Percentiles rank a stretch among this genome's conserved stretches.
These are phyloP conservation scores for Citrus sinensis DNA, from an alignment of 345 rosid genomes.

Conservation along the genomic window DNA sequence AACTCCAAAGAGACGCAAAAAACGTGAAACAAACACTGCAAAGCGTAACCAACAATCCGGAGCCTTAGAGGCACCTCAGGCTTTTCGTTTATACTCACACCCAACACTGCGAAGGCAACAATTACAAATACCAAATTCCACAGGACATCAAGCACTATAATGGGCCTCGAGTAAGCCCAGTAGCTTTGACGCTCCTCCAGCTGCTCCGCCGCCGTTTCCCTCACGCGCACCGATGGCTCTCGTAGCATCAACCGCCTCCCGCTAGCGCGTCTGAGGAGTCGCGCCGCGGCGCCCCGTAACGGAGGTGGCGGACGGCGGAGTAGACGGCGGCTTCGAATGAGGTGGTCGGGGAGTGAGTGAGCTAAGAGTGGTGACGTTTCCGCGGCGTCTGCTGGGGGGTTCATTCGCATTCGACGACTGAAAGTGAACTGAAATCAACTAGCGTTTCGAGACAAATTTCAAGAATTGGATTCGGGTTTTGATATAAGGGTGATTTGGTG, in stretches of 20 bases:
- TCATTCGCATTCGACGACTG: slow-evolving; percentile 21
- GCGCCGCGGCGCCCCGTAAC: slow-evolving; percentile 56
- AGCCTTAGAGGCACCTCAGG: slow-evolving; percentile 67
- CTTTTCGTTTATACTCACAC: slow-evolving; percentile 45
- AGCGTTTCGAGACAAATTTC: slow-evolving; percentile 7
- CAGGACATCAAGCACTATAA: slow-evolving; percentile 58
- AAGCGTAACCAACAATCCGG: slow-evolving; percentile 63
- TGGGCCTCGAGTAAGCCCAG: slow-evolving; percentile 79
- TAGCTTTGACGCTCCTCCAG: slow-evolving; percentile 73
- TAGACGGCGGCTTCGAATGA: slow-evolving; percentile 55
- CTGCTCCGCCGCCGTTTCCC: slow-evolving; percentile 91
- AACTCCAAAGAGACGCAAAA: slow-evolving; percentile 59
- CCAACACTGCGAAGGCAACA: slow-evolving; percentile 43
- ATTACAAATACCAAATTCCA: slow-evolving; percentile 67
- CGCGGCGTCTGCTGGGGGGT: slow-evolving; percentile 24
- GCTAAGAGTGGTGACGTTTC: slow-evolving; percentile 53
- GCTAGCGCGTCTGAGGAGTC: slow-evolving; percentile 74
- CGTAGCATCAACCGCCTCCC: slow-evolving; percentile 80
- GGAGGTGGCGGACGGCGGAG: slow-evolving; percentile 55
- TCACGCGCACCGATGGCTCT: slow-evolving; percentile 71
- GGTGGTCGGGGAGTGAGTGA: slow-evolving; percentile 38
- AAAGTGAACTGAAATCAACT: background rate
- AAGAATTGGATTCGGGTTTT: background rate
- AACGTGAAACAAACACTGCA: slow-evolving; percentile 69
- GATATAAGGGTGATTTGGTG: background rate